phyloP scores from a whole-genome alignment of 2,329 filamentous ascomycete genomes.

The Apiospora saccharicola region DNA sequence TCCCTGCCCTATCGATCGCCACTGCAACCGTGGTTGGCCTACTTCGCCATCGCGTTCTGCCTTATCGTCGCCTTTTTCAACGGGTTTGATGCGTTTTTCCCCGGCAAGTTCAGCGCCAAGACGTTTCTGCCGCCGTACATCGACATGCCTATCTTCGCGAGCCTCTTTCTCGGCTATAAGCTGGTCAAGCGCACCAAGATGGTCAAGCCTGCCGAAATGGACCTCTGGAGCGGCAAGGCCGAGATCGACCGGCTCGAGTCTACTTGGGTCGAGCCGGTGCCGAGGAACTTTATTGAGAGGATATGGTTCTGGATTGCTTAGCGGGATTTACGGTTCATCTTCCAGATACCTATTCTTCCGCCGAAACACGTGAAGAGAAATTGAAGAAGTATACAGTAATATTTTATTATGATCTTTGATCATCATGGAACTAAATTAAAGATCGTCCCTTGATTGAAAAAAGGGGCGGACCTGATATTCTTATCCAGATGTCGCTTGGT shows the following conservation, averaged over 20 bases:
- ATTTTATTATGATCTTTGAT: too few relatives aligned
- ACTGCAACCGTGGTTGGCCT: conserved; percentile 75
- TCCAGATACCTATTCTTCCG: not conserved
- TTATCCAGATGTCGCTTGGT: not conserved
- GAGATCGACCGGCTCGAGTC: conserved; percentile 48
- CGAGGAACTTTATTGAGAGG: conserved; percentile 48
- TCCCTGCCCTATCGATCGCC: conserved; percentile 70
- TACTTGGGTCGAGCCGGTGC: conserved; percentile 45
- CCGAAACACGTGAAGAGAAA: not conserved
- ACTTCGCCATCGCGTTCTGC: conserved; percentile 66
- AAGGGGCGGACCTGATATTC: not conserved
- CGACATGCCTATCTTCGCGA: conserved; percentile 72
- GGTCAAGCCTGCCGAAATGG: conserved; percentile 47
- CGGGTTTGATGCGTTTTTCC: conserved; percentile 76
- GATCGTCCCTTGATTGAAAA: not conserved
- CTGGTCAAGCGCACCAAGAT: conserved; percentile 65
- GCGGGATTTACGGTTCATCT: not conserved
- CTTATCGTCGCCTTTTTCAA: conserved; percentile 73
- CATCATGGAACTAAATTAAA: not conserved
- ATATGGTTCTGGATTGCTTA: conserved; percentile 52
- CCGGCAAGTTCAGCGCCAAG: conserved; percentile 52
- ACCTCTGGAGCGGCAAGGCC: conserved; percentile 50
- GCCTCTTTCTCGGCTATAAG: conserved; percentile 73
- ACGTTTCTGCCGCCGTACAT: conserved; percentile 73
- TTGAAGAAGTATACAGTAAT: too few relatives aligned